phyloP scores from a whole-genome alignment of 768 basidiomycete species.

The Strobilomyces dryophilus region DNA sequence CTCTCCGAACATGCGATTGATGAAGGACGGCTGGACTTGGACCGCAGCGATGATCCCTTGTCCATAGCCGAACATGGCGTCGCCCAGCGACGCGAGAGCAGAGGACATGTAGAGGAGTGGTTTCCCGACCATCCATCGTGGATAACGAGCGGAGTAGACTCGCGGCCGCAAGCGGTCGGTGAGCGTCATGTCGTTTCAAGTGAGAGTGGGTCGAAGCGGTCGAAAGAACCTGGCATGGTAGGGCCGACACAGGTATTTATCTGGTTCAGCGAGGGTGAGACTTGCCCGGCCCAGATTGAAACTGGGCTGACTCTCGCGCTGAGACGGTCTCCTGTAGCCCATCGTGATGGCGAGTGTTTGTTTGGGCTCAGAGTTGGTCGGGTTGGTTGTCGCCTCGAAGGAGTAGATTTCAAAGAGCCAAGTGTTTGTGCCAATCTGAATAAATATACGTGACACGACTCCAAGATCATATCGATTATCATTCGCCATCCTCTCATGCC shows the following conservation, averaged over 20 bases:
- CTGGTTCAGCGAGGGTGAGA: constrained; percentile 11
- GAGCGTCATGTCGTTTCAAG: constrained; percentile 20
- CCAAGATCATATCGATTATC: constrained; percentile 1
- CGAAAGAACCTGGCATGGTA: neutral
- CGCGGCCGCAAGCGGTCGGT: constrained; percentile 31
- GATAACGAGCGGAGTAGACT: constrained; percentile 44
- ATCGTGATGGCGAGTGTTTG: neutral
- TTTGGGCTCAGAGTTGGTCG: neutral
- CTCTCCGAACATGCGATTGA: constrained; percentile 44
- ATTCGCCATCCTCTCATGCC: constrained; percentile 39
- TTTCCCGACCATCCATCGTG: constrained; percentile 48
- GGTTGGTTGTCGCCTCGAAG: too few species aligned
- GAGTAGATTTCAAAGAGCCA: too few species aligned
- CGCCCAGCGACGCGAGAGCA: constrained; percentile 51
- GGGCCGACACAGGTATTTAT: constrained; percentile 21
- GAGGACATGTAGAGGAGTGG: constrained; percentile 48
- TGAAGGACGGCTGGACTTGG: constrained; percentile 51
- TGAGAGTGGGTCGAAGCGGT: constrained; percentile 3
- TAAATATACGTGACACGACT: neutral
- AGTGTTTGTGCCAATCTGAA: constrained; percentile 1
- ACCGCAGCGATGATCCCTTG: constrained; percentile 50
- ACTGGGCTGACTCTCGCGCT: constrained; percentile 8
- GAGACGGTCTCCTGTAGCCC: neutral
- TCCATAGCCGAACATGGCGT: constrained; percentile 54
- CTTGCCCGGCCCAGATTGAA: constrained; percentile 15